Evolutionary conservation across 228 moss, liverwort and hornwort species (phyloP).

Genomic region (Sphagnum fallax): DNA sequence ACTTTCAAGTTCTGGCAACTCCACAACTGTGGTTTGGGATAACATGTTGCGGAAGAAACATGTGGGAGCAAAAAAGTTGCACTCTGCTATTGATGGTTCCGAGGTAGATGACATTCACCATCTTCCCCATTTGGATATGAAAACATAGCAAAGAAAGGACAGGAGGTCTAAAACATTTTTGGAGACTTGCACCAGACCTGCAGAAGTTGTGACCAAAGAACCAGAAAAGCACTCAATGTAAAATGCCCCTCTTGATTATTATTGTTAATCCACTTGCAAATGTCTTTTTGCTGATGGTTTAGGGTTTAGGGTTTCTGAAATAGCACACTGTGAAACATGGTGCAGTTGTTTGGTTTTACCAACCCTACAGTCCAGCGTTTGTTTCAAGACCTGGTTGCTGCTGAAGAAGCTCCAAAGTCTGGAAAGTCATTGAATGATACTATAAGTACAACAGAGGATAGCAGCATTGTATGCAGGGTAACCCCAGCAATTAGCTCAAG

Average conservation of each 20-base stretch:
- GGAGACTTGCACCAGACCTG: too few species aligned
- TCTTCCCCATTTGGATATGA: too few species aligned
- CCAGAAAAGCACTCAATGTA: too few species aligned
- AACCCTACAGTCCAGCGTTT: slow-evolving; percentile 30
- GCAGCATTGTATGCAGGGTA: not conserved
- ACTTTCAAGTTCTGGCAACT: slow-evolving; percentile 26
- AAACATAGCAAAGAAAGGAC: too few species aligned
- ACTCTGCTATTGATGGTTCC: slow-evolving; percentile 22
- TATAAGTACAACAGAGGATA: not conserved
- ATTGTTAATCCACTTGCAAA: too few species aligned
- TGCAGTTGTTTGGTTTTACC: slow-evolving; percentile 42
- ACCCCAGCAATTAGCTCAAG: not conserved
- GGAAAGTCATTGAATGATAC: not conserved
- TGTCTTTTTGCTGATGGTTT: too few species aligned
- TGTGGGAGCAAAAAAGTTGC: slow-evolving; percentile 27
- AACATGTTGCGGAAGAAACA: slow-evolving; percentile 28
- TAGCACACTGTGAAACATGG: too few species aligned
- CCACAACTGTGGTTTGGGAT: slow-evolving; percentile 27
- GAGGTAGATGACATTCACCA: slow-evolving; percentile 11
- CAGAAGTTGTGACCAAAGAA: too few species aligned
- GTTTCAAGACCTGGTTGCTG: slow-evolving; percentile 27
- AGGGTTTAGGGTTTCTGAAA: too few species aligned
- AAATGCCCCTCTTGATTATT: too few species aligned
- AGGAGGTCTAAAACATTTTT: too few species aligned
- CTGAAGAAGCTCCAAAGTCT: slow-evolving; percentile 1